A percentile compares a stretch with the other conserved stretches of the same genome.
Conservation (phyloP, 2,329 filamentous ascomycete genomes). For the Lomentospora prolificans region DNA sequence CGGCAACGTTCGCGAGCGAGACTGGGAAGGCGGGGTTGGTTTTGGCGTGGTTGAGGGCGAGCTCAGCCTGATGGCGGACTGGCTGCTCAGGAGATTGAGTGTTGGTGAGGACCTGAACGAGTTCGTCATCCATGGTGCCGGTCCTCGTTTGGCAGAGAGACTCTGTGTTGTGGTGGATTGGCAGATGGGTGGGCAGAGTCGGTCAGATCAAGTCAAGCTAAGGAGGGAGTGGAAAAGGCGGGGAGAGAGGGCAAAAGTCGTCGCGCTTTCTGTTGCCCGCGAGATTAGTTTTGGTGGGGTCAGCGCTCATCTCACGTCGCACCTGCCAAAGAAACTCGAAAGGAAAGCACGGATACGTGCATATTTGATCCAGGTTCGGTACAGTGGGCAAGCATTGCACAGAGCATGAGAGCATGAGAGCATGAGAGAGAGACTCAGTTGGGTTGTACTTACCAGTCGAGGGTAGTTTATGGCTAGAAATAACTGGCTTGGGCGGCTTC, state of each 20-base stretch:
- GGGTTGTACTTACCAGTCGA: too few species aligned
- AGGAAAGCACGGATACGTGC: too few species aligned
- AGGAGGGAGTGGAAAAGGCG: background rate
- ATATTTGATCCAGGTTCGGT: too few species aligned
- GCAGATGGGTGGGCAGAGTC: background rate
- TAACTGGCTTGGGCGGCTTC: too few species aligned
- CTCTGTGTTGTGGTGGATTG: background rate
- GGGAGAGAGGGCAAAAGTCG: slow-evolving; percentile 1
- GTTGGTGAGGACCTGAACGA: slow-evolving; percentile 78
- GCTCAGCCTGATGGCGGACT: slow-evolving; percentile 77
- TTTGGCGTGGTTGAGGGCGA: slow-evolving; percentile 65
- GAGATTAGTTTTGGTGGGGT: background rate
- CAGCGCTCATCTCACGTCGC: background rate
- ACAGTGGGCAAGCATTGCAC: too few species aligned
- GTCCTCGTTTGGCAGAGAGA: background rate
- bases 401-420: too few species aligned
- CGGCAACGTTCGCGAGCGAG: slow-evolving; percentile 70
- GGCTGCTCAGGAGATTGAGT: slow-evolving; percentile 70
- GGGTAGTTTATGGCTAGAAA: too few species aligned
- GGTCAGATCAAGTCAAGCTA: background rate
- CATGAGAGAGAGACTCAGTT: too few species aligned
- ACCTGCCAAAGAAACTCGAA: too few species aligned
- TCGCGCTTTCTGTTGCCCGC: background rate
- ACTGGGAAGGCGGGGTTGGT: slow-evolving; percentile 63
- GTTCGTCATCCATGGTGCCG: slow-evolving; percentile 72